phyloP scores from a whole-genome alignment of 345 rosid genomes.

The Eucalyptus polybractea region DNA sequence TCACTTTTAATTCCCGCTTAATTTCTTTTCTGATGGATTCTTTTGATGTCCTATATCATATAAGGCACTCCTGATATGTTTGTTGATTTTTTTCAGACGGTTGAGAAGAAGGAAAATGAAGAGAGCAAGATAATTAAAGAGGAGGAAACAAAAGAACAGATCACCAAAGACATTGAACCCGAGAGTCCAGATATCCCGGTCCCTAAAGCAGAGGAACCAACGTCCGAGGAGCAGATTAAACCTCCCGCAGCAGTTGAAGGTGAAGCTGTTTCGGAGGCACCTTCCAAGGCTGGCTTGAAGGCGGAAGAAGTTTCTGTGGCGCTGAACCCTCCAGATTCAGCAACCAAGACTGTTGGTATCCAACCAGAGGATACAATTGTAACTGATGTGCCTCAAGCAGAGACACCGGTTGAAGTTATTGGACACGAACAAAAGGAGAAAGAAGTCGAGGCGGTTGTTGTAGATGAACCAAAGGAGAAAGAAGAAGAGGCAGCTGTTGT shows the following conservation, averaged over 20 bases:
- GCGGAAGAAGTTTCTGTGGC: background rate
- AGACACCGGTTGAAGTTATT: background rate
- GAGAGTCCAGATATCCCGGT: background rate
- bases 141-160: conserved; percentile 1
- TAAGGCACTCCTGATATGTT: background rate
- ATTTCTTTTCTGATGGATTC: background rate
- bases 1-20: background rate
- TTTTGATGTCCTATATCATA: background rate
- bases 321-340: background rate
- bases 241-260: background rate
- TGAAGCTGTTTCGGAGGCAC: background rate
- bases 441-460: background rate
- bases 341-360: background rate
- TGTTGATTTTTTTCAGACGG: background rate
- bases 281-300: background rate
- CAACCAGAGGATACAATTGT: background rate
- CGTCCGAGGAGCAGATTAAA: background rate
- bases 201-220: background rate
- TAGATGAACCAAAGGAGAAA: background rate
- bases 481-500: background rate
- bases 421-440: background rate
- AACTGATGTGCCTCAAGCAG: background rate
- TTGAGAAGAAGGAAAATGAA: conserved; percentile 7
- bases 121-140: background rate
- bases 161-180: background rate